Conservation (phyloP, 1,284 basidiomycete species). For the Ceratobasidium sp. region DNA sequence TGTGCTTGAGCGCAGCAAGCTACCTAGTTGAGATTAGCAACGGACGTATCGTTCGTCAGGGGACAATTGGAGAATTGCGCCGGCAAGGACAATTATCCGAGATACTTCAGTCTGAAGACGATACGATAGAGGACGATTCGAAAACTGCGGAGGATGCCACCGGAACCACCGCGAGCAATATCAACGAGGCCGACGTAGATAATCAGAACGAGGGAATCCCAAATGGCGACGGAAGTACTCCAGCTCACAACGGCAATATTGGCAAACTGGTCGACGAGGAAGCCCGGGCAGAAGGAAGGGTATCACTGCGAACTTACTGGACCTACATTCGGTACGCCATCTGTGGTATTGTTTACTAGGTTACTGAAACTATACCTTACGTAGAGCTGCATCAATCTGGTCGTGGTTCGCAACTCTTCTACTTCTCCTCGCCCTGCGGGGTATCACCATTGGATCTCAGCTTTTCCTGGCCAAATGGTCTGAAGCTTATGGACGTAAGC, state of each 20-base stretch:
- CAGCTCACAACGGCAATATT: conserved; percentile 24
- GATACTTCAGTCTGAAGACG: conserved; percentile 51
- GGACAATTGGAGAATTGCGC: conserved; percentile 68
- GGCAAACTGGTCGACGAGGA: conserved; percentile 73
- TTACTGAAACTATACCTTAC: conserved; percentile 6
- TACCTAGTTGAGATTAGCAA: conserved; percentile 74
- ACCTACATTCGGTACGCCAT: conserved; percentile 61
- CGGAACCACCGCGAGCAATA: conserved; percentile 27
- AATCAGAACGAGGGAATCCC: conserved; percentile 40
- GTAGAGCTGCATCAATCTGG: conserved; percentile 61
- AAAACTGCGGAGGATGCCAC: conserved; percentile 51
- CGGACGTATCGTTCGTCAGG: conserved; percentile 68
- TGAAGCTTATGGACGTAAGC: conserved; percentile 63
- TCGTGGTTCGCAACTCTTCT: conserved; percentile 67
- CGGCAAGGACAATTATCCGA: conserved; percentile 64
- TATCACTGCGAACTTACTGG: conserved; percentile 64
- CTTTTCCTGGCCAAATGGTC: conserved; percentile 73
- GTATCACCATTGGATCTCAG: conserved; percentile 65
- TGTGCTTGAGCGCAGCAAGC: conserved; percentile 71
- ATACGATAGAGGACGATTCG: conserved; percentile 58
- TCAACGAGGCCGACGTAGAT: conserved; percentile 47
- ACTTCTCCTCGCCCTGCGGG: conserved; percentile 65
- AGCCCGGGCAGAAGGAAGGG: conserved; percentile 70
- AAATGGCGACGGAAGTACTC: conserved; percentile 40
- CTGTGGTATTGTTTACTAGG: not conserved